A percentile compares a stretch with the other conserved stretches of the same genome.
phyloP scores from a whole-genome alignment of 352 stramenopile genomes.

The Halophytophthora batemanensis region DNA sequence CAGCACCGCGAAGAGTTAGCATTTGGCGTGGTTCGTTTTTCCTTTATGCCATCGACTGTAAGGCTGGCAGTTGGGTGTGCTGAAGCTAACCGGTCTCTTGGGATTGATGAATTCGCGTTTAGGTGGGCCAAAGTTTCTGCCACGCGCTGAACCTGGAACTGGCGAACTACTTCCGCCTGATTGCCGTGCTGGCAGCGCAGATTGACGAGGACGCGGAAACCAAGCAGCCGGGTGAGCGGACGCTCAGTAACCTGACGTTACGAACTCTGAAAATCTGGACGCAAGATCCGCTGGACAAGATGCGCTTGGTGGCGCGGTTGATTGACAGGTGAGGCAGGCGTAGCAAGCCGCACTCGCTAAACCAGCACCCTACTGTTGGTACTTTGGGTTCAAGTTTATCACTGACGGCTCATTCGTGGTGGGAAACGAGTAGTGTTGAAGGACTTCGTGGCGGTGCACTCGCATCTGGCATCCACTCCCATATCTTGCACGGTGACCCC shows the following conservation, averaged over 20 bases:
- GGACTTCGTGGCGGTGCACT: slow-evolving; percentile 85
- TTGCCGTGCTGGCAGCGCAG: slow-evolving; percentile 90
- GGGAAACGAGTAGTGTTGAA: slow-evolving; percentile 51
- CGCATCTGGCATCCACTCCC: slow-evolving; percentile 87
- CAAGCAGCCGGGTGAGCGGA: slow-evolving; percentile 35
- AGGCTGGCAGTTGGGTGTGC: neutral
- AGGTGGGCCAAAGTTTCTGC: slow-evolving; percentile 88
- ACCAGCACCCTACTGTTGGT: neutral
- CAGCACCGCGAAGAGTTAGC: slow-evolving; percentile 69
- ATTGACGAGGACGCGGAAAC: slow-evolving; percentile 79
- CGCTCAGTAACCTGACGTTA: slow-evolving; percentile 74
- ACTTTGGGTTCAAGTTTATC: neutral
- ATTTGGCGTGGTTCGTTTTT: slow-evolving; percentile 63
- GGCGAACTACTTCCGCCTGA: slow-evolving; percentile 92
- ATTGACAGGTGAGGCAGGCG: slow-evolving; percentile 64
- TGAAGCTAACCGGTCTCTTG: slow-evolving; percentile 9
- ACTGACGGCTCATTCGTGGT: neutral
- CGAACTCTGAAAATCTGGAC: slow-evolving; percentile 90
- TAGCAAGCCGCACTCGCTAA: neutral
- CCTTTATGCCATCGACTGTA: neutral
- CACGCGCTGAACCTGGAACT: slow-evolving; percentile 89
- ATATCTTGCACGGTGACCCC: slow-evolving; percentile 90
- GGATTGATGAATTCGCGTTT: slow-evolving; percentile 3
- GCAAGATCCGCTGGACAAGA: slow-evolving; percentile 82
- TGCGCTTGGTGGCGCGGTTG: slow-evolving; percentile 87